Percentiles rank a stretch among this genome's conserved stretches.
phyloP scores from a whole-genome alignment of 805 yeast genomes.

The Lipomyces starkeyi region DNA sequence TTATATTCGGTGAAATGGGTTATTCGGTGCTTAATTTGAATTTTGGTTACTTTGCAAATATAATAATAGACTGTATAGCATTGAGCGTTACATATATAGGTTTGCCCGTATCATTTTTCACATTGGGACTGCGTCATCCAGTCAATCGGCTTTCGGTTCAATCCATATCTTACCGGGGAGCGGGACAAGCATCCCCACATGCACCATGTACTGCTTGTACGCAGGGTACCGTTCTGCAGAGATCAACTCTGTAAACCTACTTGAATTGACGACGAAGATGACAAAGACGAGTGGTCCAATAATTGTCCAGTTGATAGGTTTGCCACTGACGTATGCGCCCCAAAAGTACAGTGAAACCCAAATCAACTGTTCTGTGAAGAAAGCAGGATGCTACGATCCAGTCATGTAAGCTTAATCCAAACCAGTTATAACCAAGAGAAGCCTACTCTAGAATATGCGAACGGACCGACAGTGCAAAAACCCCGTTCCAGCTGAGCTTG shows the following conservation, averaged over 20 bases:
- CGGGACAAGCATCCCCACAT: slow-evolving; percentile 23
- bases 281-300: slow-evolving; percentile 15
- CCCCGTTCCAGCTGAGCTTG: slow-evolving; percentile 21
- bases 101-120: background rate
- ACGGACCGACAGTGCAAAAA: slow-evolving; percentile 31
- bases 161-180: slow-evolving; percentile 10
- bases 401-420: background rate
- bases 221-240: slow-evolving; percentile 23
- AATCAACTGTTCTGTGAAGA: slow-evolving; percentile 43
- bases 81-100: background rate
- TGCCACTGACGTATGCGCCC: slow-evolving; percentile 19
- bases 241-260: slow-evolving; percentile 23
- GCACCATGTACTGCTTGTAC: slow-evolving; percentile 13
- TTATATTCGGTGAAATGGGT: background rate
- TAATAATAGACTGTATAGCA: background rate
- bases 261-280: slow-evolving; percentile 11
- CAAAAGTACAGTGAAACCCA: slow-evolving; percentile 24
- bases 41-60: background rate
- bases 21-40: background rate
- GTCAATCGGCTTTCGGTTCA: background rate
- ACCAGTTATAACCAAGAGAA: background rate
- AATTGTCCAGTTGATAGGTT: slow-evolving; percentile 25
- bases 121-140: slow-evolving; percentile 1
- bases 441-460: slow-evolving; percentile 25
- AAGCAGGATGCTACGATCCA: slow-evolving; percentile 22